These are phyloP conservation scores for Termitomyces heimii DNA, from an alignment of 768 basidiomycete genomes.

Conservation along the genomic window DNA sequence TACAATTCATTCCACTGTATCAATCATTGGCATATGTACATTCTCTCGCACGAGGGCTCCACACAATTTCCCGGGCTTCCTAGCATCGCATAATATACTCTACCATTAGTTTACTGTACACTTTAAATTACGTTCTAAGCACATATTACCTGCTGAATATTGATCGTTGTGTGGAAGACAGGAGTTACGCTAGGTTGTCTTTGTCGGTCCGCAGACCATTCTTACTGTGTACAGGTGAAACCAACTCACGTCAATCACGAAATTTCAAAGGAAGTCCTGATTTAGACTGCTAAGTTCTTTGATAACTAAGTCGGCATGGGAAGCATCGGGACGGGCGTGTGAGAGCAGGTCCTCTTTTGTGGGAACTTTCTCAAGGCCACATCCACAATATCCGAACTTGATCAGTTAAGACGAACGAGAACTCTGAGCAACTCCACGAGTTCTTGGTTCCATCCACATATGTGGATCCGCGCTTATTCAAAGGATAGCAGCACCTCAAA, in stretches of 20 bases:
- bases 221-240: constrained; percentile 1
- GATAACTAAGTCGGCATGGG: constrained; percentile 8
- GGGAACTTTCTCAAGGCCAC: constrained; percentile 13
- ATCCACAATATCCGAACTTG: constrained; percentile 11
- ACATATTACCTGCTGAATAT: not conserved
- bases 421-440: constrained; percentile 7
- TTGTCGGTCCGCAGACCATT: constrained; percentile 4
- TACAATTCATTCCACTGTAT: constrained; percentile 15
- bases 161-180: not conserved
- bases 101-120: constrained; percentile 7
- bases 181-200: not conserved
- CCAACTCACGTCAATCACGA: constrained; percentile 2
- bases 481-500: constrained; percentile 6
- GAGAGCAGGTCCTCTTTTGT: constrained; percentile 7
- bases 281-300: constrained; percentile 4
- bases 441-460: constrained; percentile 7
- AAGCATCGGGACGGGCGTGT: constrained; percentile 10
- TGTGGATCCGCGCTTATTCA: constrained; percentile 6
- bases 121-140: constrained; percentile 9
- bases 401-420: constrained; percentile 7
- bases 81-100: constrained; percentile 12
- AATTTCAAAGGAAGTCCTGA: constrained; percentile 5
- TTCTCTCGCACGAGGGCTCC: constrained; percentile 2
- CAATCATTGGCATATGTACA: constrained; percentile 14
- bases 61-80: constrained; percentile 1